Percentiles rank a stretch among this genome's conserved stretches.
phyloP scores from a whole-genome alignment of 2,329 filamentous ascomycete genomes.

The Claviceps pazoutovae region DNA sequence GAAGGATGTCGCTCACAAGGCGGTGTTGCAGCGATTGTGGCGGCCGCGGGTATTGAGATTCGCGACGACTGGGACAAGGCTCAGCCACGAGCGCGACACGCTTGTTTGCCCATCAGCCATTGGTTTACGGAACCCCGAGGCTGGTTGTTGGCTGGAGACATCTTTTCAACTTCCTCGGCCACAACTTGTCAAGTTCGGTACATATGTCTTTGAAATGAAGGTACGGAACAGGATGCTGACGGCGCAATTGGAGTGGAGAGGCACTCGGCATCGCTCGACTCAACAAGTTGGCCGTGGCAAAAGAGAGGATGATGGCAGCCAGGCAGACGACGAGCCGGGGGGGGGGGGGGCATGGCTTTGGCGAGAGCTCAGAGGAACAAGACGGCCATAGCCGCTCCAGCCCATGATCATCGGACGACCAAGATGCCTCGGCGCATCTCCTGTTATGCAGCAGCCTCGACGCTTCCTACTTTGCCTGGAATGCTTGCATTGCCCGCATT shows the following conservation, averaged over 20 bases:
- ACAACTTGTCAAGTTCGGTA: no score
- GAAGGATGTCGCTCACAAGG: neutral
- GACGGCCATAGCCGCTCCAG: neutral
- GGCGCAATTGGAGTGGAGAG: no score
- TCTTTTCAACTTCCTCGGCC: no score
- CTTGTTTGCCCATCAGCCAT: neutral
- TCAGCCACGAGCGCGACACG: neutral
- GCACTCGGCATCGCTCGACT: neutral
- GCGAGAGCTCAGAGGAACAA: neutral
- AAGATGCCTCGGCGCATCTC: neutral
- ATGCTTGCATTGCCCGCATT: neutral
- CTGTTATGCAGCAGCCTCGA: neutral
- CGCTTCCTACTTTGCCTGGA: neutral
- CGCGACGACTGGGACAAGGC: no score
- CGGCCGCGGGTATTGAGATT: neutral
- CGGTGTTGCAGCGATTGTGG: neutral
- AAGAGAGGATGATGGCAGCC: neutral
- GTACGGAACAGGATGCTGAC: no score
- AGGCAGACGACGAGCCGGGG: neutral
- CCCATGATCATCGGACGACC: neutral
- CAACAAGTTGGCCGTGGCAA: neutral
- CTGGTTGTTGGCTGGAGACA: no score
- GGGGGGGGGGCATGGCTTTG: neutral
- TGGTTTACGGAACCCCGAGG: no score
- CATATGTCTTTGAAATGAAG: no score